Base-by-base conservation (phyloP, 805 yeast genomes). In the Candida manassasensis region DNA sequence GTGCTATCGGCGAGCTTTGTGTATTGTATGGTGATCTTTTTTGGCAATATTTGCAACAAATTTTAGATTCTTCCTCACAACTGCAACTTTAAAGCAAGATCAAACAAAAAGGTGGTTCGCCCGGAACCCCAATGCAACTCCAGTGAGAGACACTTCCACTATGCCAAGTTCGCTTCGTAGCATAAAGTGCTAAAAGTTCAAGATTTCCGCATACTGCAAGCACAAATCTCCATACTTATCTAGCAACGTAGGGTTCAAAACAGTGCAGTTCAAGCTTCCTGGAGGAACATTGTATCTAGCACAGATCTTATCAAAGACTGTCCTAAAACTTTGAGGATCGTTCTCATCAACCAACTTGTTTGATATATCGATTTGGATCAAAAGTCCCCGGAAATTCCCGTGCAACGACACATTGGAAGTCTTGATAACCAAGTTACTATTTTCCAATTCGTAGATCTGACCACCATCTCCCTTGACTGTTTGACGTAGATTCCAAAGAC, bases 401-500 rank as follows among this genome's bases (percentile, higher is more conserved):
- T 83, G 88, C 10, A 84, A 65, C 33, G 79, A 77, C 26, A 84
- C 76, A 50, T 84, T 85, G 28, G 84, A 79, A 0, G 88, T 73
- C 26, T 86, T 61, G 3, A 85, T 60, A 6, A 63, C 59, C 45
- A 79, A 66, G 26, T 61, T 67, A 11, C 80, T 81, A 31, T 61
- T 55, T 55, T 68, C 71, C 3, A 83, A 49, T 41, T 74, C 73
- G 49, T 80, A 84, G 4, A 75, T 73, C 35, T 71, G 71, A 0
- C 95, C 95, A 7, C 83, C 81, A 41, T 83, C 89, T 1, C 90
- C 93, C 47, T 76, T 73, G 33, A 84, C 70, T 7, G 73, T 64
- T 53, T 85, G 95, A 41, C 85, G 64, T 29, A 75, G 67, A 0
- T 67, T 59, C 95, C 95, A 85, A 34, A 81, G 52, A 43, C 84